Evolutionary conservation across 2,329 filamentous ascomycete genomes (phyloP), one percentile per base, ranked within the genome.

Genomic region (Aspergillus aculeatinus): DNA sequence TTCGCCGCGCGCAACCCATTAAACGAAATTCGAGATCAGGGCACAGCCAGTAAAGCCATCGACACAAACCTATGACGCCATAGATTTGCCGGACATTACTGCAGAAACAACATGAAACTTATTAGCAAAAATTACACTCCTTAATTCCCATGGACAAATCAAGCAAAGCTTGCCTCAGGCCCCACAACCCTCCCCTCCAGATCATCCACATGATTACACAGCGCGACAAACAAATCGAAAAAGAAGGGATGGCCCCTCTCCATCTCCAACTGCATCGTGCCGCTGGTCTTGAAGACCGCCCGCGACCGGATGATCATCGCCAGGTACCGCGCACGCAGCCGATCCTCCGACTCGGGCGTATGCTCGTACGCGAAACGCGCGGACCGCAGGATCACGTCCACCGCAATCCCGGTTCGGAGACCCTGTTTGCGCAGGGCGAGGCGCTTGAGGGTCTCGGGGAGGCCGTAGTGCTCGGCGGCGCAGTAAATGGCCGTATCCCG

Each of bases 191-290:
- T 87, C 76, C 95, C 92, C 80, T 91, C 89, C 80, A 97, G 87
- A 79, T 97, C 93, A 85, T 97, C 93, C 74, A 97, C 89, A 82
- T 96, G 93, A 81, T 96, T 97, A 84, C 92, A 96, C 89, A 97
- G 91, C 72, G 93, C 93, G 76, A 97, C 93, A 79, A 97, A 98
- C 79, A 98, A 83, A 84, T 97, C 93, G 82, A 98, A 98, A 85
- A 95, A 97, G 81, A 97, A 85, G 84, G 93, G 93, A 80, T 87
- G 92, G 77, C 93, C 92, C 79, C 87, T 87, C 83, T 96, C 91
- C 93, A 98, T 97, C 83, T 97, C 93, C 82, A 90, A 89, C 85
- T 97, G 93, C 92, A 97, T 96, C 79, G 93, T 97, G 80, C 93
- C 93, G 82, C 92, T 96, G 80, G 90, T 88, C 89, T 96, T 97